Evolutionary conservation across 345 rosid species (phyloP).

Genomic region (Populus euphratica): DNA sequence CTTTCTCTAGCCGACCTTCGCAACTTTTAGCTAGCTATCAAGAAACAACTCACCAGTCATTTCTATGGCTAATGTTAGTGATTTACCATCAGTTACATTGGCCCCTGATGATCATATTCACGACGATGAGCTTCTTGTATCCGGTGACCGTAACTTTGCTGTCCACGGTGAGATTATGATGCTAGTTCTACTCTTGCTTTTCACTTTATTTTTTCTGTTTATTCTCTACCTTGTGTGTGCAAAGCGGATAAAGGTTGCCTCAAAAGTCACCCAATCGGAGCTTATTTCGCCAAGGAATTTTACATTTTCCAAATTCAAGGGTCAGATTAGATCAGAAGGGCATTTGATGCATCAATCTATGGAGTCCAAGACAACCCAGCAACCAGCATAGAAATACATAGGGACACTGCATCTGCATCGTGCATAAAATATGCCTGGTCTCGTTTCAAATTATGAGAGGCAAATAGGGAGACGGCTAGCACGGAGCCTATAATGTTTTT

Average conservation of each 20-base stretch:
- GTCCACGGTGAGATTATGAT: conserved; percentile 49
- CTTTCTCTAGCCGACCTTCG: neutral
- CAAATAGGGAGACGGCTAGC: too few relatives aligned
- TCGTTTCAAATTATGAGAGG: too few relatives aligned
- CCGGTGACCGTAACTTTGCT: conserved; percentile 41
- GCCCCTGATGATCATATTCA: conserved; percentile 6
- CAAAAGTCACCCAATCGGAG: conserved; percentile 5
- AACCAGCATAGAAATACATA: neutral
- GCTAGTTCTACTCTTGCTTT: conserved; percentile 35
- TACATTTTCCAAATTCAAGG: neutral
- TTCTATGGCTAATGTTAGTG: neutral
- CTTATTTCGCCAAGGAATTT: neutral
- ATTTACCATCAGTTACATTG: neutral
- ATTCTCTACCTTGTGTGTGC: conserved; percentile 19
- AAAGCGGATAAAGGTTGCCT: conserved; percentile 7
- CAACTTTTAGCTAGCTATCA: neutral
- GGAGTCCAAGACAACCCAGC: neutral
- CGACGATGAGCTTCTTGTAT: conserved; percentile 21
- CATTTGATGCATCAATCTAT: neutral
- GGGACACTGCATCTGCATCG: neutral
- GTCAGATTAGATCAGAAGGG: neutral
- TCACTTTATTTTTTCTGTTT: conserved; percentile 24
- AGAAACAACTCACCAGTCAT: neutral
- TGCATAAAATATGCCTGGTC: neutral
- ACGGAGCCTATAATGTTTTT: too few relatives aligned